Conservation (phyloP, 805 yeast genomes). For the Starmera caribaea region DNA sequence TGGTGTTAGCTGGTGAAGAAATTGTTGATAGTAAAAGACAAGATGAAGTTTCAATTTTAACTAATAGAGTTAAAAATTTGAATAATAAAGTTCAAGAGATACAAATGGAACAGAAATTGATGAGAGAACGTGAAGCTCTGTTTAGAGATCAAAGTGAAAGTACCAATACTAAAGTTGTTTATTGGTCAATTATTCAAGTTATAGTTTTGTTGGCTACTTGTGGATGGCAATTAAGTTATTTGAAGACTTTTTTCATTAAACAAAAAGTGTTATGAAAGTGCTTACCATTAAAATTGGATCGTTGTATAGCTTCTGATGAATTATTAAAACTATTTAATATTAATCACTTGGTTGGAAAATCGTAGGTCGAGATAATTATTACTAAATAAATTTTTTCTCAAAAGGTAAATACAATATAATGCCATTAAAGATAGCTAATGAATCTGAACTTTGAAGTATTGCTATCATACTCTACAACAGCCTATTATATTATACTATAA, state of each 20-base stretch:
- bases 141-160: conserved; percentile 73
- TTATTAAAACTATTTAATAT: no score
- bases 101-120: conserved; percentile 53
- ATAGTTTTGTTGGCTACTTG: conserved; percentile 61
- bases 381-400: no score
- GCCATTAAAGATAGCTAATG: no score
- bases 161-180: conserved; percentile 63
- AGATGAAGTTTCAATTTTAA: conserved; percentile 41
- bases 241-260: conserved; percentile 76
- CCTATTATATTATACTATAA: no score
- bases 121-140: conserved; percentile 58
- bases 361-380: no score
- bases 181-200: conserved; percentile 69
- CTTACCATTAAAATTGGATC: neutral
- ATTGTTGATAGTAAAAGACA: conserved; percentile 54
- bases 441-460: no score
- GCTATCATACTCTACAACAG: no score
- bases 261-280: conserved; percentile 58
- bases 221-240: conserved; percentile 64
- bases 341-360: no score
- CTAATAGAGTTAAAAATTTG: conserved; percentile 46
- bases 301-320: no score
- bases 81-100: conserved; percentile 48
- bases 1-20: conserved; percentile 58
- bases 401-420: no score